These are phyloP conservation scores for Tilletia caries DNA, from an alignment of 1,284 basidiomycete genomes.

Conservation along the genomic window DNA sequence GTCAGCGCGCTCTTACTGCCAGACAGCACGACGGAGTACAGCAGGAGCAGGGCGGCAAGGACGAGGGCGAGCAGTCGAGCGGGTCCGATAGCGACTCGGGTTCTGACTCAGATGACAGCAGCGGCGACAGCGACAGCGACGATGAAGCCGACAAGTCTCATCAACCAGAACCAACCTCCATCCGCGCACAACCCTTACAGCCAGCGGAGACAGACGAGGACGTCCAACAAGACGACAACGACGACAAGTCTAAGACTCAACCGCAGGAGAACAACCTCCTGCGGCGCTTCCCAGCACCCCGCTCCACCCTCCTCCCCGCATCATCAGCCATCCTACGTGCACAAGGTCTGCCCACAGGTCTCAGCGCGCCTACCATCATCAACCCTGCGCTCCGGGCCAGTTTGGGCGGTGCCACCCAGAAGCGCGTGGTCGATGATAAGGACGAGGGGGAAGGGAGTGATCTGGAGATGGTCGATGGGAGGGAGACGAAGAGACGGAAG, in stretches of 20 bases:
- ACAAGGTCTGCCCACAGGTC: constrained; percentile 42
- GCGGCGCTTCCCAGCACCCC: background rate
- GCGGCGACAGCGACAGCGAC: background rate
- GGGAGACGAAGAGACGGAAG: background rate
- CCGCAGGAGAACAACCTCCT: background rate
- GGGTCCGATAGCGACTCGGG: background rate
- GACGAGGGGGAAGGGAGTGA: constrained; percentile 14
- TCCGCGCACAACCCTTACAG: background rate
- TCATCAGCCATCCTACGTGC: constrained; percentile 27
- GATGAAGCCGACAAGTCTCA: background rate
- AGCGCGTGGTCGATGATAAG: too few relatives aligned
- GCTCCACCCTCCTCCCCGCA: background rate
- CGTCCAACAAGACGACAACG: background rate
- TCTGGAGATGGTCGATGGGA: background rate
- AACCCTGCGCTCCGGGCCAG: constrained; percentile 30
- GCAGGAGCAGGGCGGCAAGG: background rate
- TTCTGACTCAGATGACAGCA: background rate
- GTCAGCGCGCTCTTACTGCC: background rate
- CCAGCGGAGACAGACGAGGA: background rate
- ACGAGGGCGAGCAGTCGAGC: background rate
- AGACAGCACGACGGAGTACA: background rate
- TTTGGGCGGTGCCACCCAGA: too few relatives aligned
- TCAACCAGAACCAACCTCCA: background rate
- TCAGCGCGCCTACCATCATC: constrained; percentile 34
- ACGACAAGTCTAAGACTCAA: too few relatives aligned